phyloP scores from a whole-genome alignment of 768 basidiomycete genomes.

The Gelatoporia subvermispora region DNA sequence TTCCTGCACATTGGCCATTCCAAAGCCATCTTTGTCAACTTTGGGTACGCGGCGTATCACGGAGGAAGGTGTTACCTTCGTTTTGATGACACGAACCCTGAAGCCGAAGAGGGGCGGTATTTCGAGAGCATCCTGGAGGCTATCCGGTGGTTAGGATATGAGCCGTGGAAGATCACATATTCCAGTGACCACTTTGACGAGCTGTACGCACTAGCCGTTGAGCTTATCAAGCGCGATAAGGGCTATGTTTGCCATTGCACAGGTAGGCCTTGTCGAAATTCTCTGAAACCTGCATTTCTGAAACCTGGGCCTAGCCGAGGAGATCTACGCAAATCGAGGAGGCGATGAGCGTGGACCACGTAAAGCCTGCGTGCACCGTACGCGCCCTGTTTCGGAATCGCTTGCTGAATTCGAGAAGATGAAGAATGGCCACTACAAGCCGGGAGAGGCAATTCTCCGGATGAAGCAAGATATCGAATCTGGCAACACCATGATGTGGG shows the following conservation, averaged over 20 bases:
- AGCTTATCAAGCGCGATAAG: constrained; percentile 84
- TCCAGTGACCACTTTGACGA: constrained; percentile 95
- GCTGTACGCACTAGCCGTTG: constrained; percentile 81
- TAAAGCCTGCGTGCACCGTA: constrained; percentile 80
- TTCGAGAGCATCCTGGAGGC: constrained; percentile 96
- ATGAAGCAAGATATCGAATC: constrained; percentile 97
- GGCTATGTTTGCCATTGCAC: constrained; percentile 96
- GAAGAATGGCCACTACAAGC: constrained; percentile 85
- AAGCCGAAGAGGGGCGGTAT: constrained; percentile 93
- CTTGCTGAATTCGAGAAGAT: constrained; percentile 86
- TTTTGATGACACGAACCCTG: constrained; percentile 98
- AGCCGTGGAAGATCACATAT: constrained; percentile 99
- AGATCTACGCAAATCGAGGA: constrained; percentile 86
- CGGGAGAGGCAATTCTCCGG: constrained; percentile 87
- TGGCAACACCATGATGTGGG: constrained; percentile 99
- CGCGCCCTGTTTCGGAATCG: constrained; percentile 82
- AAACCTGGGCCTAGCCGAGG: constrained; percentile 59
- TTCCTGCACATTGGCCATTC: constrained; percentile 95
- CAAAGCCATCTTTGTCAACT: constrained; percentile 97
- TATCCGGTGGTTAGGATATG: constrained; percentile 94
- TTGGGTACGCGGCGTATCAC: constrained; percentile 95
- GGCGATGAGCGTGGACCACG: constrained; percentile 76
- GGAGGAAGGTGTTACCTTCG: constrained; percentile 91
- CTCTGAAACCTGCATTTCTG: not conserved
- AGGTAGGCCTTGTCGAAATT: constrained; percentile 48